Base-by-base conservation (phyloP, 2,329 filamentous ascomycete genomes). In the Ceratocystis papillata region DNA sequence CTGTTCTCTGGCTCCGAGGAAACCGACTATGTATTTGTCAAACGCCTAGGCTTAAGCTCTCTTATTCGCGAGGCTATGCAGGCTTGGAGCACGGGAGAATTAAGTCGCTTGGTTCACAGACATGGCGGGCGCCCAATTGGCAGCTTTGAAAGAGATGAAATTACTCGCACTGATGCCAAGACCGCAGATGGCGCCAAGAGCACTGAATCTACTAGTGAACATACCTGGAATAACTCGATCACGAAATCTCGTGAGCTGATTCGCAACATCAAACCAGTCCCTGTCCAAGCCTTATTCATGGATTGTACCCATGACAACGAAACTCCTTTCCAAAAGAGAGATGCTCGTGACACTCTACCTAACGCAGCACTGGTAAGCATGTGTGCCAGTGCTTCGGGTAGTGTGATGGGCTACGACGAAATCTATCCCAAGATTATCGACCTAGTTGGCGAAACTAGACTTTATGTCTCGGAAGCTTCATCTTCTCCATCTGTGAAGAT, bases 251-350 rank as follows among this genome's bases (percentile, higher is more conserved):
- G 80, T 45, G 87, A 93, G 71, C 83, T 89, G 20, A 81, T 96
- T 70, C 88, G 87, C 70, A 87, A 82, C 69, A 92, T 99, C 75
- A 89, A 90, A 70, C 87, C 88, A n/a, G 89, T 86, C 2, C 90
- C 92, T 3, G 88, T 97, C 0, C 92, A 96, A 70, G 94, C 93
- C 0, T 79, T 99, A 0, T 96, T 99, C 76, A 97, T 97, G 91
- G 95, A 99, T 74, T 99, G 95, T 76, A 99, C 95, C 0, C 94
- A 99, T 75, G 94, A 99, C 77, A 99, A 99, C 71, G 93, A 99
- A 77, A 88, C 90, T 1, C 94, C 94, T 0, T 90, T 93, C 0
- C 93, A 99, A 76, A 96, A 96, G 76, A 84, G 95, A 50, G 92
- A 96, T 74, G 92, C 92, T 63, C 85, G 91, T 68, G 95, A 99